Evolutionary conservation across 2,329 filamentous ascomycete species (phyloP).

Genomic region (Colletotrichum abscissum): DNA sequence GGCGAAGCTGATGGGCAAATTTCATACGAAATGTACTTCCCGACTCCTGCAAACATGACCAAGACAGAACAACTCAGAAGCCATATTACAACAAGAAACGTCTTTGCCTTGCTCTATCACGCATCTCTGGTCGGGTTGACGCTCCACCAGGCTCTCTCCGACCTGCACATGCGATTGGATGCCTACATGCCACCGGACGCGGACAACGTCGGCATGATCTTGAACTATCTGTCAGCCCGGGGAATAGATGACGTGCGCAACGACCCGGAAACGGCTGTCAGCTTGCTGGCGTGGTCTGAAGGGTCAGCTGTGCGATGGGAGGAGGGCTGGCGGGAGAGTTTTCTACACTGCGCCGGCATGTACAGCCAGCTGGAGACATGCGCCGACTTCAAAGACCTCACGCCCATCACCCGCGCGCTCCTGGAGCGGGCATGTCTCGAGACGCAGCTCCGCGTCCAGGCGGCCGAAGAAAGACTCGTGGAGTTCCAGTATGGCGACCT

Average conservation of each 20-base stretch:
- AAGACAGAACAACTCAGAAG: conserved; percentile 63
- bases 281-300: conserved; percentile 75
- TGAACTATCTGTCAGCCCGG: conserved; percentile 69
- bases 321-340: conserved; percentile 75
- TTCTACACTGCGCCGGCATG: conserved; percentile 75
- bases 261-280: conserved; percentile 68
- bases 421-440: conserved; percentile 72
- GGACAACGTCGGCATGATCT: conserved; percentile 69
- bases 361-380: conserved; percentile 62
- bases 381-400: conserved; percentile 68
- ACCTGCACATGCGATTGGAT: conserved; percentile 71
- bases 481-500: conserved; percentile 71
- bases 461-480: conserved; percentile 70
- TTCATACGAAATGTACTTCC: conserved; percentile 73
- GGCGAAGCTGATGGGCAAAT: conserved; percentile 64
- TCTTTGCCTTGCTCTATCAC: conserved; percentile 73
- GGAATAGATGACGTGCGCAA: conserved; percentile 74
- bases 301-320: conserved; percentile 70
- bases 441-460: conserved; percentile 70
- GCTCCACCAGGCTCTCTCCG: conserved; percentile 70
- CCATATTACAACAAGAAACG: conserved; percentile 75
- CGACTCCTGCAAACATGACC: conserved; percentile 62
- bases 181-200: conserved; percentile 65
- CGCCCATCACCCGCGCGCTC: conserved; percentile 71
- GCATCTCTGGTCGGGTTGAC: conserved; percentile 74